Evolutionary conservation across 148 eudicot species (phyloP).

Genomic region (Agrostemma githago): DNA sequence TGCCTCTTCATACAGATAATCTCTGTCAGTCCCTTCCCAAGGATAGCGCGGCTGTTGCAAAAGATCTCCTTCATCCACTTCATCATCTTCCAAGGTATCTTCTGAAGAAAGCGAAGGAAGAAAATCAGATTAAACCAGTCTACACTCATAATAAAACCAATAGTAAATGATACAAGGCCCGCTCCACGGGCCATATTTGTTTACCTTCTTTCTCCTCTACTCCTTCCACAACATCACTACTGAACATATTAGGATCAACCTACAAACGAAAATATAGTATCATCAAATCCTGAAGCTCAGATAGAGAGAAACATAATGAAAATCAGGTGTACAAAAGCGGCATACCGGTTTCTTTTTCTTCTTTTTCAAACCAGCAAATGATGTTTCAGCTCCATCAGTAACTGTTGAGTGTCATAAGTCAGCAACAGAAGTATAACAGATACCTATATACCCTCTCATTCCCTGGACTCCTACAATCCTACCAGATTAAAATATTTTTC

Average conservation of each 20-base stretch:
- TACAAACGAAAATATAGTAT: constrained; percentile 21
- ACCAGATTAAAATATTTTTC: too few species aligned
- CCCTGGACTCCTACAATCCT: too few species aligned
- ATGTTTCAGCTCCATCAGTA: constrained; percentile 37
- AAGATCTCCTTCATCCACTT: constrained; percentile 46
- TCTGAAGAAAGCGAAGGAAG: constrained; percentile 24
- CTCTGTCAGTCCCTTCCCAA: constrained; percentile 77
- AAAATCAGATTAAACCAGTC: background rate
- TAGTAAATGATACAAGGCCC: background rate
- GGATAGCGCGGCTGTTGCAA: constrained; percentile 44
- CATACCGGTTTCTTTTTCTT: constrained; percentile 72
- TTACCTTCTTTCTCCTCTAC: constrained; percentile 57
- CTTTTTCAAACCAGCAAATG: constrained; percentile 70
- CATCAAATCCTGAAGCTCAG: constrained; percentile 8
- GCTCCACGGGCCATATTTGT: background rate
- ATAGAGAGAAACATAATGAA: background rate
- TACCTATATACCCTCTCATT: too few species aligned
- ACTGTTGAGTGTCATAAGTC: constrained; percentile 10
- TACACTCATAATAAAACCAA: background rate
- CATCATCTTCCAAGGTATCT: constrained; percentile 51
- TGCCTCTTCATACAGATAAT: constrained; percentile 46
- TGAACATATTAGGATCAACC: constrained; percentile 53
- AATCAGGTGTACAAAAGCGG: background rate
- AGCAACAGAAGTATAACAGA: too few species aligned
- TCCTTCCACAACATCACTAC: constrained; percentile 43